Conservation (phyloP, 2,329 filamentous ascomycete species). For the Mycosphaerelloides madeirae region DNA sequence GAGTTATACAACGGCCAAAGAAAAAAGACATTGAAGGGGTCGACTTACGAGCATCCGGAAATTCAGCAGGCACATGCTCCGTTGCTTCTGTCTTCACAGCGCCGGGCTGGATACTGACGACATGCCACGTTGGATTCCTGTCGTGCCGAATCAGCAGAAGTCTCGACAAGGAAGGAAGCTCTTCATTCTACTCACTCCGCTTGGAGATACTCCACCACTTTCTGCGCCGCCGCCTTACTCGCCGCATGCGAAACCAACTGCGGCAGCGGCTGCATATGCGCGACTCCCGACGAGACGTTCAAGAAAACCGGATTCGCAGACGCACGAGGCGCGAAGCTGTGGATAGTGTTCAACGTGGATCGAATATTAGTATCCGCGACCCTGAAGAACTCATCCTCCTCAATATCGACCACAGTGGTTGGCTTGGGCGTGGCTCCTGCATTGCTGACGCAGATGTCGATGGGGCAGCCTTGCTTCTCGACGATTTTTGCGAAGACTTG, state of each 20-base stretch:
- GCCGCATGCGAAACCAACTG: conserved; percentile 5
- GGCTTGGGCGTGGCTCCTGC: not conserved
- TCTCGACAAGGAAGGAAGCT: too few species aligned
- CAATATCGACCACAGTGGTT: not conserved
- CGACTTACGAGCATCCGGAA: not conserved
- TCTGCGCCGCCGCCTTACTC: conserved; percentile 7
- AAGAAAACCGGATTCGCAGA: conserved; percentile 18
- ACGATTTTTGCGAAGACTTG: conserved; percentile 1
- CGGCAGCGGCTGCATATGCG: conserved; percentile 25
- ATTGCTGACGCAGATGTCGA: conserved; percentile 8
- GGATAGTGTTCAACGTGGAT: conserved; percentile 3
- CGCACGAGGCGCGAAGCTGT: conserved; percentile 3
- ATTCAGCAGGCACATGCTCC: conserved; percentile 9
- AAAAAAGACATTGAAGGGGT: not conserved
- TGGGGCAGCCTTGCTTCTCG: not conserved
- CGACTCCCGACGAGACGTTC: conserved; percentile 33
- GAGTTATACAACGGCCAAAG: not conserved
- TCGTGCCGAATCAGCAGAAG: too few species aligned
- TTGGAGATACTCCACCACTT: conserved; percentile 6
- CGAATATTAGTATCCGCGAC: conserved; percentile 3
- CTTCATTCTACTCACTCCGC: not conserved
- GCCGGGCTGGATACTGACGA: conserved; percentile 12
- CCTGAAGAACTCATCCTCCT: not conserved
- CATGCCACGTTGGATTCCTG: conserved; percentile 2
- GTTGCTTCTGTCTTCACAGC: conserved; percentile 6